Percentiles rank a stretch among this genome's conserved stretches.
Evolutionary conservation across 192 early-diverging fungal genomes (phyloP).

Genomic region (Coemansia sp.): DNA sequence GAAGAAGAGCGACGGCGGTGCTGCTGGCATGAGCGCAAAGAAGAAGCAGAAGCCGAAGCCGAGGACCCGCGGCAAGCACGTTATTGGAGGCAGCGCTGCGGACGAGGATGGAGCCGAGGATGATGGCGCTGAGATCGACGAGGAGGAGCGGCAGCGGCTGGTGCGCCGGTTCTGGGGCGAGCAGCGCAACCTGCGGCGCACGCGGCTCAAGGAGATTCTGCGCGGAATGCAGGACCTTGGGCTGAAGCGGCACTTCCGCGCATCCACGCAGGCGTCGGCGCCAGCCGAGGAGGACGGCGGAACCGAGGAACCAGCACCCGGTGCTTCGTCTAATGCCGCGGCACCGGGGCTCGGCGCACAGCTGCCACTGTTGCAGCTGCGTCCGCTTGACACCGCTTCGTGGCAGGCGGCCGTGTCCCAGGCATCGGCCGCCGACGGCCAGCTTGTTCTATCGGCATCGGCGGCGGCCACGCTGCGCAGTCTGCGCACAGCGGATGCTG

Average conservation of each 20-base stretch:
- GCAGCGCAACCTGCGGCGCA: constrained; percentile 51
- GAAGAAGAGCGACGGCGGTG: not conserved
- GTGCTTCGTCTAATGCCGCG: not conserved
- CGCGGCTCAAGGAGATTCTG: constrained; percentile 51
- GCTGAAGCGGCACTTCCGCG: constrained; percentile 32
- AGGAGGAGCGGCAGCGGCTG: constrained; percentile 45
- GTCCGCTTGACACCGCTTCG: constrained; percentile 23
- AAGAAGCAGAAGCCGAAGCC: not conserved
- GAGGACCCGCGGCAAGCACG: not conserved
- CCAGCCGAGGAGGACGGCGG: not conserved
- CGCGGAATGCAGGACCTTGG: constrained; percentile 42
- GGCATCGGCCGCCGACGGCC: not conserved
- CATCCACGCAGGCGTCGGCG: not conserved
- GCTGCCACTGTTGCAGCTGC: constrained; percentile 9
- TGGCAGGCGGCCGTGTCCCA: constrained; percentile 17
- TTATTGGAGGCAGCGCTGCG: not conserved
- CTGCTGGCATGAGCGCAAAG: not conserved
- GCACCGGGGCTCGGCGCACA: constrained; percentile 19
- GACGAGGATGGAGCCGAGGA: not conserved
- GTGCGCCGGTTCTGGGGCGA: constrained; percentile 53
- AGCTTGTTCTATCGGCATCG: constrained; percentile 7
- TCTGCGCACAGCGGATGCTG: constrained; percentile 34
- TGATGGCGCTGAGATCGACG: constrained; percentile 29
- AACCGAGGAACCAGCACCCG: not conserved
- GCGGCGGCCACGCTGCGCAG: constrained; percentile 6